Base-by-base conservation (phyloP, 164 flowering plant genomes). In the Aristolochia californica region DNA sequence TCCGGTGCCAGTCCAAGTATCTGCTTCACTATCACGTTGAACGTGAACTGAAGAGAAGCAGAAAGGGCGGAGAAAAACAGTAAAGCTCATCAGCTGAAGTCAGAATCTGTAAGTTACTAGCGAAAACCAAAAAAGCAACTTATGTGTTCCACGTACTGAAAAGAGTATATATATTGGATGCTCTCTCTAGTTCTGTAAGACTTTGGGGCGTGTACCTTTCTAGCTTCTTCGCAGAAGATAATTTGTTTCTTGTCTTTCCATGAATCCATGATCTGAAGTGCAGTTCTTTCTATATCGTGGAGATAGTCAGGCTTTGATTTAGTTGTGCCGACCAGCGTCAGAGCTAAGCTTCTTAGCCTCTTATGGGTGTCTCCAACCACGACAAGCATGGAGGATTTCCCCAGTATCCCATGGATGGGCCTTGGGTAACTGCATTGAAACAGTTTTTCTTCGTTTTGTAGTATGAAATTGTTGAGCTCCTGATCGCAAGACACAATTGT, bases 401-500 rank as follows among this genome's bases (percentile, higher is more conserved):
- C 91, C 4, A 89, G 81, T 51, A 89, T 76, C 17, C 72, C 85
- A 59, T 76, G 82, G 43, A 89, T 75, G 22, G 84, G 66, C 70
- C 80, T 84, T 11, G 91, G 97, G 60, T 89, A 89, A 59, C 75
- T 66, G 55, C 75, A 71, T 58, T 67, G 68, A 63, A 89, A 89
- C 14, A 87, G 78, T 73, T 57, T 89, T 59, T 69, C 93, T 61
- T 87, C 97, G 48, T 89, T 87, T 55, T 84, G 97, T 30, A 89
- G 83, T 21, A 89, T 66, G 63, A 79, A 89, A 66, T 55, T 38
- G 73, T 80, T 89, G 44, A 87, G 67, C 66, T 86, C 95, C 17
- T 67, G 74, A 62, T 86, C 91, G 55, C 91, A 84, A 0, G 97
- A 88, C 15, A 88, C 84, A 40, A 88, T 78, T 17, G 97, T 75